phyloP scores from a whole-genome alignment of 169 alveolate species.

The Plasmodium cynomolgi region DNA sequence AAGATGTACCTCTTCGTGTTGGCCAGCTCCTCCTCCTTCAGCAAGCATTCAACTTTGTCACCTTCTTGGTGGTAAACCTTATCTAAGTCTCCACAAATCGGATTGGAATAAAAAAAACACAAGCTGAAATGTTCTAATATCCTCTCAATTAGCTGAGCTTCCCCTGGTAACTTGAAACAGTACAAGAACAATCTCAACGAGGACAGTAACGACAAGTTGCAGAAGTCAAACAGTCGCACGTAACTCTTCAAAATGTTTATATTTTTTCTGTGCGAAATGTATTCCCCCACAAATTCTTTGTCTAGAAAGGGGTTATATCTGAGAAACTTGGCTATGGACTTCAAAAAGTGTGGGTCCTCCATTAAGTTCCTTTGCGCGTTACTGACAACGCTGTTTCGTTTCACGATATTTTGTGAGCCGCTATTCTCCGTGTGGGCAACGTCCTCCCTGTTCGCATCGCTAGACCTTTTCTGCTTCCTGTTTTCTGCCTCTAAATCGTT shows the following conservation, averaged over 20 bases:
- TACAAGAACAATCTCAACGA: conserved; percentile 88
- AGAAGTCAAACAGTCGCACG: conserved; percentile 84
- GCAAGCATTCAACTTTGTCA: conserved; percentile 21
- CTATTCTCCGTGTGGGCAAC: neutral
- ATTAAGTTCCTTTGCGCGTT: conserved; percentile 58
- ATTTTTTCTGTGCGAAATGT: conserved; percentile 82
- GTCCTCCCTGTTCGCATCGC: neutral
- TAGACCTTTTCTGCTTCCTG: neutral
- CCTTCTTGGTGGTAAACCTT: conserved; percentile 16
- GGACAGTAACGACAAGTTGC: conserved; percentile 87
- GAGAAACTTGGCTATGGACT: conserved; percentile 80
- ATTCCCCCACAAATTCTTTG: conserved; percentile 85
- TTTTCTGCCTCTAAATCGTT: neutral
- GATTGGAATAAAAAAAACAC: conserved; percentile 63
- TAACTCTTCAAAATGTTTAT: conserved; percentile 84
- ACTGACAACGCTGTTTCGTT: neutral
- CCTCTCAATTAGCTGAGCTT: conserved; percentile 93
- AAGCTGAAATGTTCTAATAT: conserved; percentile 85
- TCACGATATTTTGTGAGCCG: neutral
- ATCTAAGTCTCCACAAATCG: conserved; percentile 66
- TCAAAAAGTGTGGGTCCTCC: conserved; percentile 75
- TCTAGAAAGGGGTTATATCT: conserved; percentile 80
- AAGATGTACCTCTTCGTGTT: conserved; percentile 79
- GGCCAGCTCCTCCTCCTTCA: conserved; percentile 60
- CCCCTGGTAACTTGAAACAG: conserved; percentile 93